Evolutionary conservation across 2,329 filamentous ascomycete species (phyloP).

Genomic region (Amauroascus niger): DNA sequence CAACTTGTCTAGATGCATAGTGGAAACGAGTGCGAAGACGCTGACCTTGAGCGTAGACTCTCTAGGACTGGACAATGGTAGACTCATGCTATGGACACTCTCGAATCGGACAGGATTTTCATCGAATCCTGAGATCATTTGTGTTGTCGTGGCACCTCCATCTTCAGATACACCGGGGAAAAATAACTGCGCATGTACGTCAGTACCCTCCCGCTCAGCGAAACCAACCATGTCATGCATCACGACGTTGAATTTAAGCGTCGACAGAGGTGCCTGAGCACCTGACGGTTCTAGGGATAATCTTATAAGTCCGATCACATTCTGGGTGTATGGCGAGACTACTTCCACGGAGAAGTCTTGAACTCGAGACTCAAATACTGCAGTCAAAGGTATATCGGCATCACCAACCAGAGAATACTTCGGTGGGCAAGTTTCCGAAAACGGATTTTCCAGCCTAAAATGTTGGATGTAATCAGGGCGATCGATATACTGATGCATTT

Average conservation of each 20-base stretch:
- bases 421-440: constrained; percentile 81
- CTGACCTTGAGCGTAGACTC: constrained; percentile 72
- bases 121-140: constrained; percentile 88
- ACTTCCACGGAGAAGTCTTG: constrained; percentile 91
- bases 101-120: constrained; percentile 88
- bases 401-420: constrained; percentile 89
- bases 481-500: constrained; percentile 93
- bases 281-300: constrained; percentile 88
- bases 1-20: constrained; percentile 93
- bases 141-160: constrained; percentile 80
- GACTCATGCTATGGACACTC: constrained; percentile 95
- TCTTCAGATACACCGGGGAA: constrained; percentile 83
- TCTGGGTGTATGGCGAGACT: constrained; percentile 81
- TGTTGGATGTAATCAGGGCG: constrained; percentile 91
- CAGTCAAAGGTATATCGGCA: constrained; percentile 79
- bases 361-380: constrained; percentile 87
- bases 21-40: constrained; percentile 80
- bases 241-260: constrained; percentile 94
- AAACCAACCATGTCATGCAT: constrained; percentile 96
- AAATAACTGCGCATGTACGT: constrained; percentile 95
- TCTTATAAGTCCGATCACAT: constrained; percentile 81
- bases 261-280: constrained; percentile 81
- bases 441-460: constrained; percentile 84
- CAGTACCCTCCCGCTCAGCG: constrained; percentile 85
- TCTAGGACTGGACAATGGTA: constrained; percentile 66